Evolutionary conservation across 805 yeast genomes (phyloP).

Genomic region (Metschnikowia corniflorae): DNA sequence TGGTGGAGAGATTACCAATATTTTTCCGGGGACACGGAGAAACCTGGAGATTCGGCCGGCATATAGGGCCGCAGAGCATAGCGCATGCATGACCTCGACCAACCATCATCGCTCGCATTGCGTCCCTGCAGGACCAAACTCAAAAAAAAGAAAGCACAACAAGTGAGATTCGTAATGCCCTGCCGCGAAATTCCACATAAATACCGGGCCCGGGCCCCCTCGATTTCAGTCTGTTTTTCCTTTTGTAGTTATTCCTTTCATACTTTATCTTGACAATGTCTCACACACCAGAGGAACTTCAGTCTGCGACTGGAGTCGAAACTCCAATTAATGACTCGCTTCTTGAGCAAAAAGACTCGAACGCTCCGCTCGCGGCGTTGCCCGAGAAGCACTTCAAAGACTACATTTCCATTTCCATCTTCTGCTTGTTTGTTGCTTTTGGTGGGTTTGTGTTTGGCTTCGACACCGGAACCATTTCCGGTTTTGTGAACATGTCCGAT

Average conservation of each 20-base stretch:
- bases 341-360: constrained; percentile 20
- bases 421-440: constrained; percentile 59
- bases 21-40: constrained; percentile 22
- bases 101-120: constrained; percentile 7
- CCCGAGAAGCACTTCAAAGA: constrained; percentile 34
- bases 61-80: constrained; percentile 5
- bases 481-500: constrained; percentile 61
- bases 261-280: too few species aligned
- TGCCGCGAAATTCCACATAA: constrained; percentile 9
- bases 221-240: constrained; percentile 1
- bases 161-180: constrained; percentile 1
- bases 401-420: constrained; percentile 39
- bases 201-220: constrained; percentile 1
- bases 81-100: constrained; percentile 10
- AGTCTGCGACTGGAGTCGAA: constrained; percentile 25
- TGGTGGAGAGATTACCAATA: constrained; percentile 10
- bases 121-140: not conserved
- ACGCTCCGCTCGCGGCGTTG: constrained; percentile 15
- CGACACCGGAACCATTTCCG: constrained; percentile 77
- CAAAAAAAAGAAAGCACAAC: constrained; percentile 3
- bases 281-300: constrained; percentile 18
- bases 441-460: constrained; percentile 79
- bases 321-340: constrained; percentile 31
- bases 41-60: constrained; percentile 20
- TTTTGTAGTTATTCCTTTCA: too few species aligned